These are phyloP conservation scores for Coemansia sp. DNA, from an alignment of 192 early-diverging fungal species.

Conservation along the genomic window DNA sequence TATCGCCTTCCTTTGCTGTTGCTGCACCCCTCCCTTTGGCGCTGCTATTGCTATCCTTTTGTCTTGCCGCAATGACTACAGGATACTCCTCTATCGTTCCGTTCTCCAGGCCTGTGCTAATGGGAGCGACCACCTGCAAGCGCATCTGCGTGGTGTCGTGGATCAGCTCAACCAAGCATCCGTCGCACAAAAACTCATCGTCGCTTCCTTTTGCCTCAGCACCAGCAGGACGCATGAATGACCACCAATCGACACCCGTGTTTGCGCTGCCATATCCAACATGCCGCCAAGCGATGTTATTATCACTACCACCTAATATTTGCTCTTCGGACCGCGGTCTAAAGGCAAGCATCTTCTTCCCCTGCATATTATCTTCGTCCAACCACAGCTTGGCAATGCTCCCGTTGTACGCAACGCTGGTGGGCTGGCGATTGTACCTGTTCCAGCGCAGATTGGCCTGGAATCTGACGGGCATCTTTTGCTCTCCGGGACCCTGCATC, in stretches of 20 bases:
- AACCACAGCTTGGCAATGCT: conserved; percentile 45
- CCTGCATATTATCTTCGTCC: conserved; percentile 75
- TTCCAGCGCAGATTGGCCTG: conserved; percentile 85
- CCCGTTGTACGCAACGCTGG: conserved; percentile 82
- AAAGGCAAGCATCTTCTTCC: conserved; percentile 86
- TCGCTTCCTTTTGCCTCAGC: not conserved
- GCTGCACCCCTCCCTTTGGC: no score
- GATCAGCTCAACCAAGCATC: conserved; percentile 78
- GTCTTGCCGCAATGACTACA: not conserved
- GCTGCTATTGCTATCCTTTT: not conserved
- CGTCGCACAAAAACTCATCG: conserved; percentile 68
- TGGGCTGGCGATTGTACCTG: conserved; percentile 74
- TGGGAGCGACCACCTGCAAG: not conserved
- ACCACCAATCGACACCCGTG: conserved; percentile 6
- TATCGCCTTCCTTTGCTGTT: not conserved
- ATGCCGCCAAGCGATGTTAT: conserved; percentile 70
- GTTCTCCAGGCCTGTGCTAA: not conserved
- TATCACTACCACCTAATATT: conserved; percentile 71
- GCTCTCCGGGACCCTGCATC: conserved; percentile 79
- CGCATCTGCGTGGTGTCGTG: conserved; percentile 48
- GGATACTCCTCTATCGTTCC: not conserved
- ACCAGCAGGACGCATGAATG: not conserved
- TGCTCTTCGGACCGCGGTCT: conserved; percentile 61
- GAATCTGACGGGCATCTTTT: conserved; percentile 94
- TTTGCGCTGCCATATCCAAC: conserved; percentile 7